These are phyloP conservation scores for Colletotrichum shisoi DNA, from an alignment of 2,329 filamentous ascomycete species.

Conservation along the genomic window DNA sequence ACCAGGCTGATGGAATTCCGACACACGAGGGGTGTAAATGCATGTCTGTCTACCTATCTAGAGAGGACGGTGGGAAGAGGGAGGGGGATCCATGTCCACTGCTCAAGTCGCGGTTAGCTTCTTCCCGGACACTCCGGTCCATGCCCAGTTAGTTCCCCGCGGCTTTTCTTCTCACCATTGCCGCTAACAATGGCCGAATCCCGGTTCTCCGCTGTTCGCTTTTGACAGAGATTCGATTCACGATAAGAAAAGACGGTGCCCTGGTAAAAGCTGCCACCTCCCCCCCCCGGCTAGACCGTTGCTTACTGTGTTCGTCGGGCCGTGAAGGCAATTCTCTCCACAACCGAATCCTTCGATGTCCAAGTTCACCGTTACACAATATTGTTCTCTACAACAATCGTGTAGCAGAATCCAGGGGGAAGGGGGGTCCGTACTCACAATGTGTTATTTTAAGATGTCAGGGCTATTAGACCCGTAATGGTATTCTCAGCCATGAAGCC, in stretches of 20 bases:
- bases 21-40: background rate
- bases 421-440: background rate
- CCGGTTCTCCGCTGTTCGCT: background rate
- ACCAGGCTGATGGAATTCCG: constrained; percentile 10
- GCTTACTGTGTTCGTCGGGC: constrained; percentile 1
- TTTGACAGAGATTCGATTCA: background rate
- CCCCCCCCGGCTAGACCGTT: background rate
- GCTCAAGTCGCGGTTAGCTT: background rate
- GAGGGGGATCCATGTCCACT: no score
- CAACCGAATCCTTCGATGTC: constrained; percentile 7
- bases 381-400: background rate
- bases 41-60: background rate
- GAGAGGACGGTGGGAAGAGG: no score
- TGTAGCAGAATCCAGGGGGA: background rate
- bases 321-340: background rate
- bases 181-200: background rate
- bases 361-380: background rate
- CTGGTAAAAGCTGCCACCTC: no score
- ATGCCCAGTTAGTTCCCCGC: background rate
- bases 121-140: background rate
- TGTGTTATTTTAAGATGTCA: background rate
- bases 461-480: background rate
- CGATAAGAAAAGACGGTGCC: background rate
- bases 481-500: background rate
- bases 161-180: background rate